Base-by-base conservation (phyloP, 306 rosid species). In the Glycine latifolia region DNA sequence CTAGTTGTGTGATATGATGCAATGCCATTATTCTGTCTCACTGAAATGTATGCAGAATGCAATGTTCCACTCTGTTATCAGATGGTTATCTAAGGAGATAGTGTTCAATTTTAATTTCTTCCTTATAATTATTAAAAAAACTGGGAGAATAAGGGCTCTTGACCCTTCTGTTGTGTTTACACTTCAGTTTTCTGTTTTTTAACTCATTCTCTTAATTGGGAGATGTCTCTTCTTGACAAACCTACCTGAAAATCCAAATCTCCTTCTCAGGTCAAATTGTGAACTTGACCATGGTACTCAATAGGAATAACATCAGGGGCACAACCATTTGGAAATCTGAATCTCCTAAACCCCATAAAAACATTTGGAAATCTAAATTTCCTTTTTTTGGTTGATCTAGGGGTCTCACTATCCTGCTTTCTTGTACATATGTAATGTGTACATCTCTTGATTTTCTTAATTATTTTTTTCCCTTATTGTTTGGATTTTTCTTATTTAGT, bases 41-140 rank as follows among this genome's bases (percentile, higher is more conserved):
- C 60, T 76, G 35, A 39, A 76, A 14, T 11, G 76, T 15, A 10
- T 4, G 43, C 12, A 69, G 75, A 67, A 60, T 61, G 75, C 71
- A 12, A 26, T 15, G 10, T 4, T 37, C 11, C 71, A 31, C 10
- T 43, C 41, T 68, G 61, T 60, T 59, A 63, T 49, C 31, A 26
- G 31, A 26, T 26, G 31, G 12, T 10, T 54, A 55, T 55, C 35
- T 41, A 17, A 39, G 75, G 44, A 52, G 10, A 37, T 10, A 15
- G 5, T 52, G 81, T 77, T 62, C 37, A 79, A 56, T 37, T 78
- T 78, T 15, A 20, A 43, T 43, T 67, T 33, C 52, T 4, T 4
- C 33, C n/a, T 11, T 79, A 48, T 39, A 39, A 39, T 39, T 39
- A 39, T 39, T 39, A 37, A 76, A 35, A 77, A n/a, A 20, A 6